Evolutionary conservation across 441 rosid genomes (phyloP).

Genomic region (Erodium chrysanthum): DNA sequence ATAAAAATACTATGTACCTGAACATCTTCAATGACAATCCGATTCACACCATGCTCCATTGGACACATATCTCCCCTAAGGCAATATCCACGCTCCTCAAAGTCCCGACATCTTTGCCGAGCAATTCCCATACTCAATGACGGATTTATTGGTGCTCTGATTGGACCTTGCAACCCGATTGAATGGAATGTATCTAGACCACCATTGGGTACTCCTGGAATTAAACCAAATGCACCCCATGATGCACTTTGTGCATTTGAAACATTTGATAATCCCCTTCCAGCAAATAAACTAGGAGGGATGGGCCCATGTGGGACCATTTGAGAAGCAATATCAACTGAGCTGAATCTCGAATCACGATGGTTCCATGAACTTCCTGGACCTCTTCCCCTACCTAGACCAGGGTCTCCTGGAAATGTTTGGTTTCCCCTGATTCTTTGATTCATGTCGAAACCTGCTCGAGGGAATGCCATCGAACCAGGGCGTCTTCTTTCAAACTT

Average conservation of each 20-base stretch:
- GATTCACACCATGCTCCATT: constrained; percentile 99
- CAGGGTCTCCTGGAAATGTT: constrained; percentile 50
- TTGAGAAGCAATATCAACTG: constrained; percentile 67
- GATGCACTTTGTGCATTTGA: constrained; percentile 54
- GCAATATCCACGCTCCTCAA: constrained; percentile 99
- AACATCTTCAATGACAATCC: constrained; percentile 94
- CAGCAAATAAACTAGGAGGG: constrained; percentile 50
- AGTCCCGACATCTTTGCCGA: constrained; percentile 83
- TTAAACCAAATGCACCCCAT: constrained; percentile 76
- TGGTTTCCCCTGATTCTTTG: constrained; percentile 50
- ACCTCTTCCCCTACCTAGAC: constrained; percentile 78
- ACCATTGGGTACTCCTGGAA: constrained; percentile 67
- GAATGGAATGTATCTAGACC: constrained; percentile 67
- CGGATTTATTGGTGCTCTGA: constrained; percentile 52
- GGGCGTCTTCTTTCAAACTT: constrained; percentile 51
- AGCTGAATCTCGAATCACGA: constrained; percentile 54
- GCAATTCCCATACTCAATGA: constrained; percentile 67
- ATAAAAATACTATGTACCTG: constrained; percentile 44
- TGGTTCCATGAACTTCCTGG: constrained; percentile 70
- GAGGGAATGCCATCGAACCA: constrained; percentile 36
- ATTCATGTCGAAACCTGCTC: constrained; percentile 39
- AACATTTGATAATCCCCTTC: constrained; percentile 61
- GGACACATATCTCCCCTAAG: constrained; percentile 99
- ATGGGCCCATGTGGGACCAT: constrained; percentile 53
- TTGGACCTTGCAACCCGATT: constrained; percentile 61